Evolutionary conservation across 2,329 filamentous ascomycete species (phyloP), one percentile per base, ranked within the genome.

Genomic region (Verticillium tricorpus): DNA sequence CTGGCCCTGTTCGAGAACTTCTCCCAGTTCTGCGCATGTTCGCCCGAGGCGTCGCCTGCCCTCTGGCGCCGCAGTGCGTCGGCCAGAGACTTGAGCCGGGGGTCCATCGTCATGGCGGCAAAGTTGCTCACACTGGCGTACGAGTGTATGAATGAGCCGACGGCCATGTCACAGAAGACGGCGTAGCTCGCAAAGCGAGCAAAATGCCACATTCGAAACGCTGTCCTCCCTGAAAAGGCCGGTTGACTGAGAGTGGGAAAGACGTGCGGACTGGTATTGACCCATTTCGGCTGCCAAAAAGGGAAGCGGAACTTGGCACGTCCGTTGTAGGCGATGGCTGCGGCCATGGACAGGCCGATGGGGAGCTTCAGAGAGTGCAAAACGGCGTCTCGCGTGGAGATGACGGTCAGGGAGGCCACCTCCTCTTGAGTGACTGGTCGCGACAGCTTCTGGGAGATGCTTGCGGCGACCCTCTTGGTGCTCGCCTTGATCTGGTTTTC

Each of bases 281-380:
- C 57, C 40, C 69, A 66, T 55, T 74, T 72, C 2, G 77, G 76
- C 40, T 67, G 71, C 67, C 72, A 76, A 50, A 80, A 71, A 17
- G 78, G 77, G 65, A 81, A 80, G 6, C 70, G 72, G 66, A 74
- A 78, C 3, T 68, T 73, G 22, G 50, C 74, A 71, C 5, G 70
- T 69, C 11, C 66, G 62, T 52, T 52, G 37, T 68, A 72, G 1
- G 75, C 62, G 58, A 73, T 34, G 55, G 62, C 66, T 2, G 59
- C 61, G 6, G 74, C 69, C 1, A 71, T 31, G 14, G 25, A 28
- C 11, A 56, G 12, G 14, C 31, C 31, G 28, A 31, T 15, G 19
- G 62, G 67, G 0, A 67, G 1, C 1, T 69, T 62, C 25, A 72
- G 63, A 19, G 72, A 68, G 14, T 52, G 45, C 3, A 69, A 68